These are phyloP conservation scores for Dactylorhiza incarnata DNA, from an alignment of 106 monocot species.

Conservation along the genomic window DNA sequence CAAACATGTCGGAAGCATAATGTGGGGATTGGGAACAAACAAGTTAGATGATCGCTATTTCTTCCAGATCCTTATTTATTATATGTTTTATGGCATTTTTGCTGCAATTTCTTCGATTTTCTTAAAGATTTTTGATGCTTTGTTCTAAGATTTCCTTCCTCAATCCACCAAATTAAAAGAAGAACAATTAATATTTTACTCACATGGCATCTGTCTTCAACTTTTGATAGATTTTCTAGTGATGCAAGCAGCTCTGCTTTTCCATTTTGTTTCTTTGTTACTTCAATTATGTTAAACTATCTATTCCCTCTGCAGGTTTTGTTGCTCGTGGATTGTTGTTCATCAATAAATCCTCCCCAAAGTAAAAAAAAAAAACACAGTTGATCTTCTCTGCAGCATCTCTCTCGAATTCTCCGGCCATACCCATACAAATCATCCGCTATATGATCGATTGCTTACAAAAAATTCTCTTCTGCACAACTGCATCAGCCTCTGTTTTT, in stretches of 20 bases:
- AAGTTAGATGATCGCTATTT: background rate
- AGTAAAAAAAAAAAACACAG: slow-evolving; percentile 11
- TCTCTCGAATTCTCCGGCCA: background rate
- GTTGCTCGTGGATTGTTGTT: background rate
- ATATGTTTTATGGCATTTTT: background rate
- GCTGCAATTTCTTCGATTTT: background rate
- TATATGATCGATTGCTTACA: slow-evolving; percentile 28
- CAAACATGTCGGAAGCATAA: background rate
- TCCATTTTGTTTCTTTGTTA: background rate
- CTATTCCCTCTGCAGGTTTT: slow-evolving; percentile 6
- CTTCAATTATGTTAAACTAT: background rate
- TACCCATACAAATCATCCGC: background rate
- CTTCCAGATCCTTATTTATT: background rate
- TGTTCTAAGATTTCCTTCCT: background rate
- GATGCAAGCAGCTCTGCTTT: background rate
- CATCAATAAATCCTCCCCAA: slow-evolving; percentile 16
- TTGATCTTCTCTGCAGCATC: background rate
- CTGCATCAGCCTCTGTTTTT: slow-evolving; percentile 26
- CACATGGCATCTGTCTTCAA: too few relatives aligned
- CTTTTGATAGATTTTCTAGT: too few relatives aligned
- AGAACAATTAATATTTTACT: background rate
- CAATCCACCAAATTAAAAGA: background rate
- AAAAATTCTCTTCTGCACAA: slow-evolving; percentile 21
- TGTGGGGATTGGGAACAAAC: background rate
- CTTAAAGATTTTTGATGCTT: background rate